Base-by-base conservation (phyloP, 345 rosid genomes). In the Moricandia arvensis region DNA sequence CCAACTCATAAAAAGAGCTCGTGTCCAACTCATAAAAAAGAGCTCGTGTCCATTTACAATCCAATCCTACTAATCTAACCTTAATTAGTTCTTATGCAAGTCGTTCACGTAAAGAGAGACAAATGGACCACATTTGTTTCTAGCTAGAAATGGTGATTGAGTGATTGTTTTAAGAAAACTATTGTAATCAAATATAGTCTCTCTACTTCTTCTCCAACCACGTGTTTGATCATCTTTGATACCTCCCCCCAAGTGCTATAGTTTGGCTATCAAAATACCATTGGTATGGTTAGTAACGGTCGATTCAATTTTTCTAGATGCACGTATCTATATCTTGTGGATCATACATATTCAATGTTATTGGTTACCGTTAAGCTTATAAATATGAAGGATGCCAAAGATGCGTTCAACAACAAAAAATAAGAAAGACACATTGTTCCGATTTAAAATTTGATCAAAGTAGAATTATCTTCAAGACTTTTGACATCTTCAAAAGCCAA, bases 401-500 rank as follows among this genome's bases (percentile, higher is more conserved):
- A 45, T 21, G 24, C 57, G 38, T 66, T 27, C n/a, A 43, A 45
- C 30, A n/a, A 47, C n/a, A 47, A 15, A 15, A n/a, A n/a, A n/a
- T n/a, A n/a, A n/a, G n/a, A 43, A 43, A 43, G 51, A 51, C 8
- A 59, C 45, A 30, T 51, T 51, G 54, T 21, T 61, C 27, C 27
- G 8, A 10, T 24, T 8, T 61, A 0, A 2, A 21, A 49, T 18
- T 31, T 62, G 47, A 49, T 61, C 30, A 18, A 18, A 26, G 12
- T 30, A 38, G 13, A 7, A 38, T 8, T 0, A 30, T 47, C 59
- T 65, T 33, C 24, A 17, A 69, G 63, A 17, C 73, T 78, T 78
- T 77, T 72, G 69, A 35, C 63, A 72, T 66, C 35, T 72, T 72
- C 63, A 78, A 78, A 71, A 78, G 81, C 58, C 81, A 78, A 49